Conservation (phyloP, 192 early-diverging fungal genomes). For the Glomus cerebriforme region DNA sequence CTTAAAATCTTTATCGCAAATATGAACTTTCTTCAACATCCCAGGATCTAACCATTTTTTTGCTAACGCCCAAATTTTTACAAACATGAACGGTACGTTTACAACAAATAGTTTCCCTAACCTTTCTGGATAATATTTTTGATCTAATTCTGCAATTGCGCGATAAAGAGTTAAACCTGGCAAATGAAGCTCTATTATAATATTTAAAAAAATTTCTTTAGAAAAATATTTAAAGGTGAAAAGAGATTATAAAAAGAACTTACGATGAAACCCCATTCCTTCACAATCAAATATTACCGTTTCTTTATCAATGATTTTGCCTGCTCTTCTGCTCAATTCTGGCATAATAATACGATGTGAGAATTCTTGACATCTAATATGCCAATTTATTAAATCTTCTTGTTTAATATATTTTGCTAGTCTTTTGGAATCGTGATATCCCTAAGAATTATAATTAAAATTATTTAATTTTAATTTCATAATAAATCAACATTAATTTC, state of each 20-base stretch:
- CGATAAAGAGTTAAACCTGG: slow-evolving; percentile 69
- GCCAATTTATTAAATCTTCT: slow-evolving; percentile 66
- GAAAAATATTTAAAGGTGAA: background rate
- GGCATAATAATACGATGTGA: slow-evolving; percentile 69
- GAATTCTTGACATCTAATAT: slow-evolving; percentile 73
- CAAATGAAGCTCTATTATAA: slow-evolving; percentile 56
- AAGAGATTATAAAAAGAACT: slow-evolving; percentile 38
- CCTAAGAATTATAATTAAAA: slow-evolving; percentile 39
- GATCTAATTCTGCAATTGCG: slow-evolving; percentile 80
- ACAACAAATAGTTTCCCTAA: slow-evolving; percentile 90
- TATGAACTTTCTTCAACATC: slow-evolving; percentile 50
- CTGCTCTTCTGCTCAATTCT: slow-evolving; percentile 74
- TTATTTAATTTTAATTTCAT: background rate
- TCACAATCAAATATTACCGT: slow-evolving; percentile 92
- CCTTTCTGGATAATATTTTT: slow-evolving; percentile 94
- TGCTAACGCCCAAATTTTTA: slow-evolving; percentile 76
- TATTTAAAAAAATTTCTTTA: background rate
- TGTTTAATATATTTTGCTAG: slow-evolving; percentile 61
- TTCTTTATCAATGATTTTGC: slow-evolving; percentile 72
- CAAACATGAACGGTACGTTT: slow-evolving; percentile 91
- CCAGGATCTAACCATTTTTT: slow-evolving; percentile 80
- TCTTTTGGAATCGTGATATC: slow-evolving; percentile 65
- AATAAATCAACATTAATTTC: background rate
- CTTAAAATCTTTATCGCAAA: slow-evolving; percentile 22
- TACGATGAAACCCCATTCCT: slow-evolving; percentile 76